Percentiles rank a stretch among this genome's conserved stretches.
Evolutionary conservation across 2,329 filamentous ascomycete genomes (phyloP).

Genomic region (Cercospora citrullina): DNA sequence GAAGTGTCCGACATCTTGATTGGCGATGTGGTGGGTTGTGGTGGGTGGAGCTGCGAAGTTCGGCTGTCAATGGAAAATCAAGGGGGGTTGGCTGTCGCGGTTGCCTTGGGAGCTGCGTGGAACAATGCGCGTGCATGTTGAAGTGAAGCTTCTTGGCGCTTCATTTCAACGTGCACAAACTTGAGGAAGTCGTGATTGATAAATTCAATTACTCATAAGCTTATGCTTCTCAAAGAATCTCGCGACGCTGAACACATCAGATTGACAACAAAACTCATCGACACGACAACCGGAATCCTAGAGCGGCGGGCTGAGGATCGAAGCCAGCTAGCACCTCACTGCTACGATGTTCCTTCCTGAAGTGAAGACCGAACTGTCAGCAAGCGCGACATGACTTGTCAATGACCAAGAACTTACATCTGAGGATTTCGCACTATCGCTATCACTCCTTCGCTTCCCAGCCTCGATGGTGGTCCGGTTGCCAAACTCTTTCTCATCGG

Average conservation of each 20-base stretch:
- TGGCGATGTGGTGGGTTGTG: background rate
- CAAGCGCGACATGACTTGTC: background rate
- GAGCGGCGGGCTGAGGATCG: background rate
- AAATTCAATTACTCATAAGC: background rate
- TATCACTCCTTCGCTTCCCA: background rate
- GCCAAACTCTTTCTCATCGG: background rate
- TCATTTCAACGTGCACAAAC: background rate
- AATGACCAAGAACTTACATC: background rate
- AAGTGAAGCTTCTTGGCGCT: background rate
- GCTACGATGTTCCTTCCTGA: background rate
- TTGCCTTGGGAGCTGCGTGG: background rate
- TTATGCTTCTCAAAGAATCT: background rate
- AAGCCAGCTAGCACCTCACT: background rate
- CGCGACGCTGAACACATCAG: background rate
- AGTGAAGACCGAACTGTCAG: background rate
- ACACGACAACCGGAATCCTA: background rate
- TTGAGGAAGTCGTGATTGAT: background rate
- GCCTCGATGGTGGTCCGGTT: background rate
- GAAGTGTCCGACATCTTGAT: conserved; percentile 5
- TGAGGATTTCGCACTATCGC: background rate
- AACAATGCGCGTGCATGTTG: background rate
- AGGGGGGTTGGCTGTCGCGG: background rate
- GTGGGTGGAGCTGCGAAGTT: background rate
- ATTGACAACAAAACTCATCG: background rate
- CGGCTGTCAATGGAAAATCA: background rate